Base-by-base conservation (phyloP, 192 early-diverging fungal species). In the Diversispora epigaea region DNA sequence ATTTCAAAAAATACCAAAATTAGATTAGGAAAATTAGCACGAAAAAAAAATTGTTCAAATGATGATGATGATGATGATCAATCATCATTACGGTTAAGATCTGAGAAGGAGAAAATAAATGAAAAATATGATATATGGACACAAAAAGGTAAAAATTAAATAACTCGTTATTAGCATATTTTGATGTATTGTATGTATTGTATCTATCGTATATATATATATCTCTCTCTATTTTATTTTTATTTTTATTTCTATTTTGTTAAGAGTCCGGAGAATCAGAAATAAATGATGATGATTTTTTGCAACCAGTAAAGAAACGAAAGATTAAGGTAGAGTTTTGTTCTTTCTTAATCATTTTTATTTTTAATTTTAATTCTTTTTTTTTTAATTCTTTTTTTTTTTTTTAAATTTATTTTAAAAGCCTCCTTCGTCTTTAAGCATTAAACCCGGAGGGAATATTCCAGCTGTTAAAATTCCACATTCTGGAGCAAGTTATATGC, bases 401-500 rank as follows among this genome's bases (percentile, higher is more conserved):
- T n/a, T n/a, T n/a, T n/a, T n/a, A n/a, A 32, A 1, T 32, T 32
- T 32, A 32, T 32, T 32, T 32, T 32, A 77, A 21, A 80, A 84
- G 68, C 80, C 79, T 4, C 86, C 88, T 17, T 57, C 45, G 25
- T 82, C 86, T 0, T 73, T 86, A 45, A 80, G 76, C 43, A 54
- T 79, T 54, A 89, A 81, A 73, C 84, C 82, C n/a, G 63, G 83
- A 45, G 83, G 66, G 0, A 71, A 58, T 12, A 68, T 90, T 17
- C 87, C 91, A 0, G 92, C 93, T 4, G 89, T 98, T 3, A 82
- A 88, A 44, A 80, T 91, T 49, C 86, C 91, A 25, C 91, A 95
- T 67, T 88, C 92, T 3, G 97, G 97, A 56, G 86, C 92, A 0
- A 97, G 95, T 15, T 99, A 99, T 82, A 93, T 94, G 64, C 97